phyloP scores from a whole-genome alignment of 306 rosid species.

The Quercus mongolica region DNA sequence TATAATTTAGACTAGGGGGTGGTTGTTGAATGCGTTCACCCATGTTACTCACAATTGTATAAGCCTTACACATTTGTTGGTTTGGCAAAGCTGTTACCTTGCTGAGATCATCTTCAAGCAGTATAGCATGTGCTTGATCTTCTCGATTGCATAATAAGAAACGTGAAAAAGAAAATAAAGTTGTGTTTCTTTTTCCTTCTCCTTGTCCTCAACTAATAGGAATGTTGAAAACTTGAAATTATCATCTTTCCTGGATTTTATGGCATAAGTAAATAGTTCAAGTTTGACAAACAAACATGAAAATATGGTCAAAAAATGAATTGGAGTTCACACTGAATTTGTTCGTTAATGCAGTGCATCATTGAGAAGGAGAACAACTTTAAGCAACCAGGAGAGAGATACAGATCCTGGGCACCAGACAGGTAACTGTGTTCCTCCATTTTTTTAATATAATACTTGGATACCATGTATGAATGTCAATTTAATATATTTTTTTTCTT shows the following conservation, averaged over 20 bases:
- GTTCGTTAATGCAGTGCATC: slow-evolving; percentile 44
- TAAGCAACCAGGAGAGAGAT: slow-evolving; percentile 93
- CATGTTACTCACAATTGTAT: neutral
- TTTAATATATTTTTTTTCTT: slow-evolving; percentile 14
- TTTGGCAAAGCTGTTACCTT: neutral
- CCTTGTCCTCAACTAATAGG: neutral
- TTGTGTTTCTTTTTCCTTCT: neutral
- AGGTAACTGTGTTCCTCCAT: slow-evolving; percentile 39
- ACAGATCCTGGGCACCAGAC: slow-evolving; percentile 79
- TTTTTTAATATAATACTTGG: neutral
- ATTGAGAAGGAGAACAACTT: slow-evolving; percentile 84
- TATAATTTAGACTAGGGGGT: neutral
- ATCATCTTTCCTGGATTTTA: neutral
- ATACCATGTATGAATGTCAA: neutral
- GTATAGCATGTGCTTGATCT: neutral
- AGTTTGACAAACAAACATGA: neutral
- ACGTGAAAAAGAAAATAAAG: neutral
- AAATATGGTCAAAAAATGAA: neutral
- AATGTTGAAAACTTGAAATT: neutral
- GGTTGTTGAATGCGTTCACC: slow-evolving; percentile 8
- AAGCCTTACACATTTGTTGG: neutral
- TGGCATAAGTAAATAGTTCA: neutral
- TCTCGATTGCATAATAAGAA: neutral
- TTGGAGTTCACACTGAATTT: neutral
- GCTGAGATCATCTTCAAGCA: neutral